phyloP scores from a whole-genome alignment of 73 alveolate species.

The Tetrahymena thermophila region DNA sequence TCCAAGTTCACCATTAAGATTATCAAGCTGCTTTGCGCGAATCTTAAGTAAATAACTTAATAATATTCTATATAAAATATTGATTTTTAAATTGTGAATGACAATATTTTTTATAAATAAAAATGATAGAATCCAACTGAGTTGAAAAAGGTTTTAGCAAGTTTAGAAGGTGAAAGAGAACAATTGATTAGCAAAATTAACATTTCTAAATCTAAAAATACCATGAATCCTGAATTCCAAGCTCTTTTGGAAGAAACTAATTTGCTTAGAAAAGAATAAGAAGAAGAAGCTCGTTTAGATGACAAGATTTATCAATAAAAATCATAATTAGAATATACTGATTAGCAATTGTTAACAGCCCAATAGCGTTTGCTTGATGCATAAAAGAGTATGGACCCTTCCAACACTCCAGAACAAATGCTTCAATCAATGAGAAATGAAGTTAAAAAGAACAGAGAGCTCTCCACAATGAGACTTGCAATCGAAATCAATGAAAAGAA shows the following conservation, averaged over 20 bases:
- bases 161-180: conserved; percentile 88
- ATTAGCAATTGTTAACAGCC: conserved; percentile 63
- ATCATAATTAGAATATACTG: conserved; percentile 76
- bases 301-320: conserved; percentile 81
- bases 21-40: background rate
- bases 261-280: conserved; percentile 89
- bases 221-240: conserved; percentile 81
- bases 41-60: background rate
- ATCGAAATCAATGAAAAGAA: conserved; percentile 84
- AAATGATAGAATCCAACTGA: conserved; percentile 86
- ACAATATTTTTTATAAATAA: background rate
- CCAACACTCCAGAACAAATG: conserved; percentile 75
- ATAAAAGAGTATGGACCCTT: conserved; percentile 61
- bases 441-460: conserved; percentile 85
- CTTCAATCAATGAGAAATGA: conserved; percentile 73
- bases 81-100: conserved; percentile 26
- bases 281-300: conserved; percentile 79
- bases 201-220: conserved; percentile 61
- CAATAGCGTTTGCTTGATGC: conserved; percentile 81
- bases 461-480: conserved; percentile 77
- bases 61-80: conserved; percentile 34
- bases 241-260: conserved; percentile 83
- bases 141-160: conserved; percentile 79
- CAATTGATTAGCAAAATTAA: conserved; percentile 78
- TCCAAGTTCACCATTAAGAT: conserved; percentile 72